Evolutionary conservation across 2,329 filamentous ascomycete species (phyloP).

Genomic region (Stemphylium beticola): DNA sequence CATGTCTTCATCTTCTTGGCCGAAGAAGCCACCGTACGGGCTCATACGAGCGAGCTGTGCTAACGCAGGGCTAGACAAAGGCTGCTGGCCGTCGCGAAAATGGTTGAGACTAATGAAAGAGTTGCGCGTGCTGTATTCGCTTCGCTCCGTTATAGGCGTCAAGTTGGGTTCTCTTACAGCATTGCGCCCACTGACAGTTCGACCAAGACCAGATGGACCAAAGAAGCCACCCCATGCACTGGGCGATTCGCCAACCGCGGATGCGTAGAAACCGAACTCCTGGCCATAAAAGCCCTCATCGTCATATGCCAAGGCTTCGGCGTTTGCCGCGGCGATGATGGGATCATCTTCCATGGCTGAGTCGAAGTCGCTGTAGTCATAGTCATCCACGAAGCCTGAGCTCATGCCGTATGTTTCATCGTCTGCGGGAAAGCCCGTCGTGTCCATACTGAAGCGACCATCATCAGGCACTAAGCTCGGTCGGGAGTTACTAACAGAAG

Average conservation of each 20-base stretch:
- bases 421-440: constrained; percentile 47
- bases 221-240: constrained; percentile 89
- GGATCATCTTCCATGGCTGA: constrained; percentile 69
- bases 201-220: constrained; percentile 70
- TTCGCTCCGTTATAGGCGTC: constrained; percentile 94
- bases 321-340: constrained; percentile 94
- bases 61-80: constrained; percentile 72
- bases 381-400: constrained; percentile 50
- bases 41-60: constrained; percentile 72
- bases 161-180: constrained; percentile 81
- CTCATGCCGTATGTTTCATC: constrained; percentile 42
- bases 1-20: constrained; percentile 68
- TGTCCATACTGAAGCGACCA: constrained; percentile 56
- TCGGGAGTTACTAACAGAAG: constrained; percentile 42
- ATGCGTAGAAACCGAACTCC: constrained; percentile 94
- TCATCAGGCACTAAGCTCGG: constrained; percentile 58
- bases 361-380: constrained; percentile 65
- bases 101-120: constrained; percentile 78
- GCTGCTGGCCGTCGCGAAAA: constrained; percentile 55
- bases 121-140: constrained; percentile 94
- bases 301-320: constrained; percentile 89
- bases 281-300: constrained; percentile 93
- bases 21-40: constrained; percentile 59
- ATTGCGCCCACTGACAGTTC: constrained; percentile 71
- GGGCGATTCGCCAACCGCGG: constrained; percentile 59